Evolutionary conservation across 1,284 basidiomycete species (phyloP).

Genomic region (Moesziomyces globuligerus): DNA sequence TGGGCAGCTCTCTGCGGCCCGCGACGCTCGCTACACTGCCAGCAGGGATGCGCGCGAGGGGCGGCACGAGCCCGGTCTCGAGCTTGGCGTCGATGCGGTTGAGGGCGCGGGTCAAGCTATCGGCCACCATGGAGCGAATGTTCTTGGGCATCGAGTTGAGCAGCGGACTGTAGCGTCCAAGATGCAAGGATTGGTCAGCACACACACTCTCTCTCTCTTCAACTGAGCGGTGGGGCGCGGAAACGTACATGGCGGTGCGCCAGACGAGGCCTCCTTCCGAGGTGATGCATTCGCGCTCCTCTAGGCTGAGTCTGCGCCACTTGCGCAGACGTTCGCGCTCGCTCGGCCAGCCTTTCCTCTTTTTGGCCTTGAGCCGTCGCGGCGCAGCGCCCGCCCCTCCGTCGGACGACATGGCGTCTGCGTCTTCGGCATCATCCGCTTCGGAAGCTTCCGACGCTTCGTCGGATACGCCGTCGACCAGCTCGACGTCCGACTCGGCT

Average conservation of each 20-base stretch:
- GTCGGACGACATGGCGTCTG: constrained; percentile 9
- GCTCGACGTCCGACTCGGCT: constrained; percentile 32
- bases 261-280: constrained; percentile 53
- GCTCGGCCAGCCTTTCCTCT: constrained; percentile 37
- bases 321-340: constrained; percentile 29
- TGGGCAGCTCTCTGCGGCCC: constrained; percentile 25
- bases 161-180: constrained; percentile 13
- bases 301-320: constrained; percentile 40
- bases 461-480: constrained; percentile 34
- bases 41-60: constrained; percentile 25
- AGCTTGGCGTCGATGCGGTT: constrained; percentile 40
- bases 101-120: constrained; percentile 23
- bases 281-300: constrained; percentile 48
- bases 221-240: not conserved
- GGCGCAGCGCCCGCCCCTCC: constrained; percentile 1
- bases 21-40: constrained; percentile 3
- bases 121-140: constrained; percentile 35
- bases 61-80: constrained; percentile 36
- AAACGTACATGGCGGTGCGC: constrained; percentile 37
- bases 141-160: constrained; percentile 47
- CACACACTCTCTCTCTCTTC: too few species aligned
- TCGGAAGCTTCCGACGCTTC: constrained; percentile 28
- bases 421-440: constrained; percentile 16
- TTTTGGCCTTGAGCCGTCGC: constrained; percentile 9
- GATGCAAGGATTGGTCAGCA: not conserved